Evolutionary conservation across 495 filamentous ascomycete genomes (phyloP).

Genomic region (Podospora tetraspora): DNA sequence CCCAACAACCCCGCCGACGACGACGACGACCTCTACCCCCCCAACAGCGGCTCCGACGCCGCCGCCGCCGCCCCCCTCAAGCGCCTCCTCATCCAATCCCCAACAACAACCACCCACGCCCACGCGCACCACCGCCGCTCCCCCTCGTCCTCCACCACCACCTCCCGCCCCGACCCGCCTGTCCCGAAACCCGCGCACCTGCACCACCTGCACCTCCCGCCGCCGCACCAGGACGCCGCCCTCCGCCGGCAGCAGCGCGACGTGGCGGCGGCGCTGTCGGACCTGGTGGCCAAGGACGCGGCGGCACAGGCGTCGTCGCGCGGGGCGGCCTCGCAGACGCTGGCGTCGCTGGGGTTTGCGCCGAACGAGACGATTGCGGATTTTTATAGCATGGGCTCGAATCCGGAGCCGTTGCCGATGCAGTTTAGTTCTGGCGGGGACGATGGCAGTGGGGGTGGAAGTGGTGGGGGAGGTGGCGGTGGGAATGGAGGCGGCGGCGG

Average conservation of each 20-base stretch:
- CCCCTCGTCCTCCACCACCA: not conserved
- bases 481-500: not conserved
- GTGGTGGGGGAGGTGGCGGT: not conserved
- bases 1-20: constrained; percentile 11
- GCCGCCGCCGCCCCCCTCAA: constrained; percentile 18
- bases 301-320: constrained; percentile 25
- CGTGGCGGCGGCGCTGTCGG: constrained; percentile 25
- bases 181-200: not conserved
- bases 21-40: constrained; percentile 13
- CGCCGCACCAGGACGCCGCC: not conserved
- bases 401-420: constrained; percentile 29
- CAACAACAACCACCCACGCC: not conserved
- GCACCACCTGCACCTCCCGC: not conserved
- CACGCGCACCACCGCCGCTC: not conserved
- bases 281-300: constrained; percentile 35
- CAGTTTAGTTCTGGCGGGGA: not conserved
- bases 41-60: constrained; percentile 12
- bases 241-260: constrained; percentile 9
- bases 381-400: constrained; percentile 35
- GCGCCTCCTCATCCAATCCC: constrained; percentile 8
- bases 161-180: not conserved
- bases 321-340: constrained; percentile 25
- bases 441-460: not conserved
- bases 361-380: constrained; percentile 35
- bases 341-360: constrained; percentile 34